Conservation (phyloP, 305 asterid species). For the Petunia hybrid region DNA sequence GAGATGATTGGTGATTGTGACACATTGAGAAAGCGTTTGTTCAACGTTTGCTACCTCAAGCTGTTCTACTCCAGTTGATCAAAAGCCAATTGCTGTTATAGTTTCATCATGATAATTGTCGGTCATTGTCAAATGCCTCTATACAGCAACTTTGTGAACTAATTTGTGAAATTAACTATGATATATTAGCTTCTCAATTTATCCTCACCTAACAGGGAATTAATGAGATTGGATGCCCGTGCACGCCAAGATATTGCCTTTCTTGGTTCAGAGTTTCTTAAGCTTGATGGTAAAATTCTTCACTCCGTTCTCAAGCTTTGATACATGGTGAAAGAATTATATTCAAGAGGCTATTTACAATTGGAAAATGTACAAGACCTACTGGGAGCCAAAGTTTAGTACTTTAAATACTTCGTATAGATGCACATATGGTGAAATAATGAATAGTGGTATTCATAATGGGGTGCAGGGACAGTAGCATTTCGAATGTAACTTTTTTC, state of each 20-base stretch:
- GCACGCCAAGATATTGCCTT: constrained; percentile 92
- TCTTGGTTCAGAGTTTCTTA: constrained; percentile 88
- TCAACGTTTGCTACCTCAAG: not conserved
- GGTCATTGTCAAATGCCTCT: not conserved
- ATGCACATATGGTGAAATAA: not conserved
- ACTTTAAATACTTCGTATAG: not conserved
- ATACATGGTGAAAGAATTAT: not conserved
- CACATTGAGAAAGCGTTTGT: not conserved
- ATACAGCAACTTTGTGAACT: not conserved
- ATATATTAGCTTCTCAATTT: constrained; percentile 30
- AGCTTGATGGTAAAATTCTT: constrained; percentile 83
- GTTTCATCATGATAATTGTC: not conserved
- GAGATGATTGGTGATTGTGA: not conserved
- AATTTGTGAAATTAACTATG: constrained; percentile 1
- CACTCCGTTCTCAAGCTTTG: constrained; percentile 22
- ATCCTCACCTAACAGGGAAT: constrained; percentile 57
- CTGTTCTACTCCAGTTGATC: not conserved
- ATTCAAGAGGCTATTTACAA: constrained; percentile 1
- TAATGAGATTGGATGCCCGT: constrained; percentile 89
- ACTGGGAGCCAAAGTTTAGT: constrained; percentile 8
- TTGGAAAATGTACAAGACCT: not conserved
- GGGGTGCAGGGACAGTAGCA: not conserved
- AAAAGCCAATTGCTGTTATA: not conserved
- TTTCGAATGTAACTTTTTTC: not conserved
- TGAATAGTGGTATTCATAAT: not conserved